Base-by-base conservation (phyloP, 345 rosid genomes). In the Eucalyptus polyanthemos region DNA sequence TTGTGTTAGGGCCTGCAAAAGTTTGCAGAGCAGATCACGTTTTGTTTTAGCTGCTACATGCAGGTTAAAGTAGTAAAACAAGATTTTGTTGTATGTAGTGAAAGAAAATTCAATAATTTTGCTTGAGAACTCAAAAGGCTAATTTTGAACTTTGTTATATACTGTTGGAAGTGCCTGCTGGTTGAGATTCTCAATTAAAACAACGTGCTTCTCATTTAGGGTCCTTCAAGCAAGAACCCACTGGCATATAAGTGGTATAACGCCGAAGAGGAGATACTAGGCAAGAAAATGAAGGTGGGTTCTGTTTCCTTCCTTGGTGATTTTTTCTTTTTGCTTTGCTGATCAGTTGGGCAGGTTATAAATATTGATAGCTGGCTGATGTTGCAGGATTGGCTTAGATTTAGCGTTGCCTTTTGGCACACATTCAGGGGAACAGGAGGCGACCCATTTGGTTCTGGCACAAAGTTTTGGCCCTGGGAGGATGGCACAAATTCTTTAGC, bases 361-460 rank as follows among this genome's bases (percentile, higher is more conserved):
- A 21, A 53, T 53, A 27, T 24, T 87, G 87, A 58, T 72, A 37
- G 45, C 87, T 34, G 13, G 67, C 80, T 90, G 31, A 80, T 81
- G 49, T 88, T 93, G 81, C 90, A 97, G 99, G 99, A 96, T 72
- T 98, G 99, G 99, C 89, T 98, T 95, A 95, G 99, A 93, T 98
- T 98, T 88, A 98, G 99, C 90, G 96, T 98, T 88, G 99, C 99
- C 87, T 98, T 98, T 93, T 97, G 99, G 99, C 99, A 98, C 91
- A 97, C 99, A 15, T 98, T 97, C 90, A 95, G 98, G 87, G 99
- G 99, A 60, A 93, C 96, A 25, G 99, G 99, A 80, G 95, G 90
- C 51, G 99, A 97, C n/a, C 98, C 97, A 1, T 98, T 98, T 93
- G 58, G 58, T 91, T 95, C 95, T 1, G 93, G 97, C 49, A 96